phyloP scores from a whole-genome alignment of 1,284 basidiomycete genomes.

The Rhodotorula sp. region DNA sequence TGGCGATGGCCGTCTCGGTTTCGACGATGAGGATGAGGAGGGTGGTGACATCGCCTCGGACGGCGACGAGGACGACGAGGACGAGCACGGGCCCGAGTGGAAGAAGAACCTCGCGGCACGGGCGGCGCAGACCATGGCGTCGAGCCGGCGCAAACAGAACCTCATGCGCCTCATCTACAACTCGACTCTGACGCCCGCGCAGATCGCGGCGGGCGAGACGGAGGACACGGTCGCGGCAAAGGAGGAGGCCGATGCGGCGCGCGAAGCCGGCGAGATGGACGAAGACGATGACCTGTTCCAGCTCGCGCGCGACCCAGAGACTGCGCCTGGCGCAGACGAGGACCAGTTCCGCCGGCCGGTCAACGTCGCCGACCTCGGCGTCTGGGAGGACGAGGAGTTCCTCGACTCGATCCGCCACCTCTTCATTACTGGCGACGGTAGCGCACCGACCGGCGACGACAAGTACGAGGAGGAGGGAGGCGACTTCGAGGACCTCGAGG shows the following conservation, averaged over 20 bases:
- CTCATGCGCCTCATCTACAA: conserved; percentile 87
- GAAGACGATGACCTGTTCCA: conserved; percentile 46
- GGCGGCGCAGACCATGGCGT: conserved; percentile 60
- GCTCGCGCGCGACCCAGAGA: conserved; percentile 45
- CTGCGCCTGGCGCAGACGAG: conserved; percentile 62
- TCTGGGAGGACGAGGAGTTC: conserved; percentile 81
- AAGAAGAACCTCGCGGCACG: conserved; percentile 69
- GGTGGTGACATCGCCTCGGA: conserved; percentile 43
- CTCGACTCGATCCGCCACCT: conserved; percentile 82
- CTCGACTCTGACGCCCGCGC: conserved; percentile 65
- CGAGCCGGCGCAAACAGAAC: conserved; percentile 61
- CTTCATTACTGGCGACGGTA: conserved; percentile 79
- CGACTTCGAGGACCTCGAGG: conserved; percentile 59
- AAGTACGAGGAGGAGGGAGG: conserved; percentile 56
- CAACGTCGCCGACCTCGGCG: conserved; percentile 58
- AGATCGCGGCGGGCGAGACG: conserved; percentile 62
- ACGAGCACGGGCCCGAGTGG: conserved; percentile 65
- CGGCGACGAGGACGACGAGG: conserved; percentile 46
- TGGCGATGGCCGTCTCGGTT: conserved; percentile 40
- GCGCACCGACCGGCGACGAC: conserved; percentile 44
- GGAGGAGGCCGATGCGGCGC: conserved; percentile 35
- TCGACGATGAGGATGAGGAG: conserved; percentile 44
- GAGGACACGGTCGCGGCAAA: conserved; percentile 46
- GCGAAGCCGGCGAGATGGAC: conserved; percentile 44
- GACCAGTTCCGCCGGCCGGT: conserved; percentile 41